These are phyloP conservation scores for Malassezia cuniculi DNA, from an alignment of 1,284 basidiomycete genomes.

Conservation along the genomic window DNA sequence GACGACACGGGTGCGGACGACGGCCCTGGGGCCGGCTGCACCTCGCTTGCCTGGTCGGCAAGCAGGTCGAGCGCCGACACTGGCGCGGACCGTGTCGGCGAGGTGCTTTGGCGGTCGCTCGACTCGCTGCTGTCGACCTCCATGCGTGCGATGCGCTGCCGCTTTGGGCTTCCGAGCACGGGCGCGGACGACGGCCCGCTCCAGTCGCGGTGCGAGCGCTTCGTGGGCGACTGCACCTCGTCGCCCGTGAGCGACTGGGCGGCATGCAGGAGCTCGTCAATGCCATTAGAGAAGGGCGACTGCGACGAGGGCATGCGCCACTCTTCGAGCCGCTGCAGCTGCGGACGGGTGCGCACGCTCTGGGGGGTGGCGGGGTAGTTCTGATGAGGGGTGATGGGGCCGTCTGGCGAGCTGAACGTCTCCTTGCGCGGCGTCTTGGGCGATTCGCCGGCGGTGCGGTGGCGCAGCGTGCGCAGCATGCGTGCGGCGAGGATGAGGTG, in stretches of 20 bases:
- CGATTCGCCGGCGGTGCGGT: conserved; percentile 1
- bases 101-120: not conserved
- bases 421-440: conserved; percentile 6
- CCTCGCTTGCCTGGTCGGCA: conserved; percentile 41
- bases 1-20: conserved; percentile 2
- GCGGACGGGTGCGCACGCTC: conserved; percentile 14
- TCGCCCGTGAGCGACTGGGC: conserved; percentile 34
- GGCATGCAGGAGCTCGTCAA: conserved; percentile 42
- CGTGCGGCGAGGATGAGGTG: conserved; percentile 46
- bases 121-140: conserved; percentile 14
- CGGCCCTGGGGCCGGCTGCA: not conserved
- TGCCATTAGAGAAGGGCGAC: conserved; percentile 26
- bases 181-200: no score
- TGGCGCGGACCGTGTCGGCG: not conserved
- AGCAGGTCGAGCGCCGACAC: conserved; percentile 37
- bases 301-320: not conserved
- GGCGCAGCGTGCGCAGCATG: conserved; percentile 30
- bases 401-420: conserved; percentile 3
- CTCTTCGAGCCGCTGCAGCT: conserved; percentile 12
- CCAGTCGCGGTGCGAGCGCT: conserved; percentile 6
- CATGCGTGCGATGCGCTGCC: conserved; percentile 29
- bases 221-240: not conserved
- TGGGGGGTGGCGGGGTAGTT: conserved; percentile 4
- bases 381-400: not conserved
- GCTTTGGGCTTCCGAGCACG: conserved; percentile 36